Conservation (phyloP, 2,329 filamentous ascomycete genomes). For the Stemphylium beticola region DNA sequence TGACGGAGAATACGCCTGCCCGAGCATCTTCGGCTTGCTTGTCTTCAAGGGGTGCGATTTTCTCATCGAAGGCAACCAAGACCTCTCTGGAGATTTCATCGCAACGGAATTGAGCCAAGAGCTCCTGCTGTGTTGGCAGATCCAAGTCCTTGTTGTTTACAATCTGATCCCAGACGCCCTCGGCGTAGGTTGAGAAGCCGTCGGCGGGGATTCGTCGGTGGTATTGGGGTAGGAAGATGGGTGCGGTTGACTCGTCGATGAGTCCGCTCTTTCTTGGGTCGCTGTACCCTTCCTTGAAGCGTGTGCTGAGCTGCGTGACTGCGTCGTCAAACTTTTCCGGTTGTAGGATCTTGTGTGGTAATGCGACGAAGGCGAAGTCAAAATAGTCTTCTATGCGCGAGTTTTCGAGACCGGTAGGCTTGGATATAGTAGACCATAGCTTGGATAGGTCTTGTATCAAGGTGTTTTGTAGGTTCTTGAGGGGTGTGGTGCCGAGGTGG, state of each 20-base stretch:
- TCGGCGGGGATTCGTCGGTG: conserved; percentile 95
- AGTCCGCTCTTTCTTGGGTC: conserved; percentile 67
- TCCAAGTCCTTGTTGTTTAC: conserved; percentile 98
- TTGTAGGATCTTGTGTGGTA: conserved; percentile 96
- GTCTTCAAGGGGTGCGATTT: conserved; percentile 84
- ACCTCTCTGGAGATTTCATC: conserved; percentile 96
- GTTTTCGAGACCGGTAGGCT: conserved; percentile 84
- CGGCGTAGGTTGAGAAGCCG: conserved; percentile 92
- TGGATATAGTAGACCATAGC: conserved; percentile 92
- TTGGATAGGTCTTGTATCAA: conserved; percentile 87
- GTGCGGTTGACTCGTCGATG: conserved; percentile 74
- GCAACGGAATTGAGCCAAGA: conserved; percentile 95
- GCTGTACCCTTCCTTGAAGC: conserved; percentile 83
- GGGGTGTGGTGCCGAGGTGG: conserved; percentile 88
- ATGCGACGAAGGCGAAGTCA: conserved; percentile 93
- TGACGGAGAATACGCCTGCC: conserved; percentile 73
- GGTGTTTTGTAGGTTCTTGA: conserved; percentile 88
- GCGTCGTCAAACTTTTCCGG: conserved; percentile 87
- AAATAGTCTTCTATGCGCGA: conserved; percentile 97
- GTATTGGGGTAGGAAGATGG: conserved; percentile 90
- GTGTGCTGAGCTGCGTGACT: conserved; percentile 76
- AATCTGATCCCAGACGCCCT: conserved; percentile 97
- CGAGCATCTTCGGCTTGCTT: conserved; percentile 77
- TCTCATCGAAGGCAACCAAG: conserved; percentile 78
- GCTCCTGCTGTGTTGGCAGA: conserved; percentile 93